Evolutionary conservation across 2,329 filamentous ascomycete genomes (phyloP), one percentile per base, ranked within the genome.

Genomic region (Ophiostoma ulmi): DNA sequence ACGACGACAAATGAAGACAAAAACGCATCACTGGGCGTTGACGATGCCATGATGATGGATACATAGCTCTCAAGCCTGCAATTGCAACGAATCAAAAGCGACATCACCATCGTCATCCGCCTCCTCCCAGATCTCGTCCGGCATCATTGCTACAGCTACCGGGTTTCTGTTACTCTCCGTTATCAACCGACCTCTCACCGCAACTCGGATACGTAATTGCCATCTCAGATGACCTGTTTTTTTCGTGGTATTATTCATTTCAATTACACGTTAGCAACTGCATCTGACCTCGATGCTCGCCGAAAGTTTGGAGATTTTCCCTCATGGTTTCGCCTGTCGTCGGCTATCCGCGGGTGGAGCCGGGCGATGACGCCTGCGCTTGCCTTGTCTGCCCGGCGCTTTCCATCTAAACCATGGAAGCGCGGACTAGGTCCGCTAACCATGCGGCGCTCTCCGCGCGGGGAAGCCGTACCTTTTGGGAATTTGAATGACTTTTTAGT

Each of bases 281-380:
- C 22, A 22, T 26, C 52, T 26, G 52, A 31, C 52, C n/a, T 26
- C 11, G 22, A 58, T 39, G 36, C 20, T 1, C 58, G 13, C 63
- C 36, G 10, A 17, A 17, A 22, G 10, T 22, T 22, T 26, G 61
- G 11, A 41, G 58, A 52, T 71, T 67, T 71, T 68, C 68, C 55
- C 63, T 65, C 68, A 65, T 65, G 63, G 63, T 65, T 65, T 65
- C 63, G 63, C 63, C 41, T 39, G 63, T 22, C 63, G 61, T 61
- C 71, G 71, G 71, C 61, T 72, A 72, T 22, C 55, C 3, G 26
- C 71, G 71, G 66, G 6, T 72, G 65, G 66, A 38, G 58, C 36
- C 66, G 69, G 66, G 41, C 66, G 63, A 22, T 65, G 20, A 36
- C 26, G 58, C 39, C 63, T 65, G 14, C 44, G 17, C 31, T 26